A percentile compares a stretch with the other conserved stretches of the same genome.
Conservation (phyloP, 441 rosid genomes). For the Aleurites moluccanus region DNA sequence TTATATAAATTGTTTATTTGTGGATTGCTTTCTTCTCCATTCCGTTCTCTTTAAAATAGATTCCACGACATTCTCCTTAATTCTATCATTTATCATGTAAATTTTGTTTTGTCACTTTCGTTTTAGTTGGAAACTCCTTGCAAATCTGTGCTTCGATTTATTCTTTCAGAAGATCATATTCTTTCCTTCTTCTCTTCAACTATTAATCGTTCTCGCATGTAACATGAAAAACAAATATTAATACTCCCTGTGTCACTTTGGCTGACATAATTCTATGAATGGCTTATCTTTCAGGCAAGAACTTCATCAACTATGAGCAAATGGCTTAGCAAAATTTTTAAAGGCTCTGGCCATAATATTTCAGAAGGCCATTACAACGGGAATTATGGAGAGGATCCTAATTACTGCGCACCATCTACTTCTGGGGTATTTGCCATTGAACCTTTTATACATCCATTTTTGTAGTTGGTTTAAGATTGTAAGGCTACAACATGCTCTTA, state of each 20-base stretch:
- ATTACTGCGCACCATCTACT: constrained; percentile 52
- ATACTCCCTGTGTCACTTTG: background rate
- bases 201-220: background rate
- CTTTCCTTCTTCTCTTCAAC: no score
- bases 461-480: constrained; percentile 10
- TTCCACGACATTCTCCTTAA: background rate
- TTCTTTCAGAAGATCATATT: background rate
- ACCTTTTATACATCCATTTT: constrained; percentile 8
- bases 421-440: constrained; percentile 54
- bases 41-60: background rate
- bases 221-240: background rate
- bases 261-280: background rate
- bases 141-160: background rate
- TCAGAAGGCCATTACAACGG: constrained; percentile 54
- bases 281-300: constrained; percentile 40
- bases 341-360: constrained; percentile 62
- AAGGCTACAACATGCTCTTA: background rate
- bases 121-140: constrained; percentile 13
- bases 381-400: constrained; percentile 44
- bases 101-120: background rate
- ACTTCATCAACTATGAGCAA: constrained; percentile 45
- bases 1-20: background rate
- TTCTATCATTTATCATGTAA: constrained; percentile 5
- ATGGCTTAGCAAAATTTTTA: constrained; percentile 88
- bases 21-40: constrained; percentile 9